phyloP scores from a whole-genome alignment of 805 yeast species.

The Yamadazyma insecticola region DNA sequence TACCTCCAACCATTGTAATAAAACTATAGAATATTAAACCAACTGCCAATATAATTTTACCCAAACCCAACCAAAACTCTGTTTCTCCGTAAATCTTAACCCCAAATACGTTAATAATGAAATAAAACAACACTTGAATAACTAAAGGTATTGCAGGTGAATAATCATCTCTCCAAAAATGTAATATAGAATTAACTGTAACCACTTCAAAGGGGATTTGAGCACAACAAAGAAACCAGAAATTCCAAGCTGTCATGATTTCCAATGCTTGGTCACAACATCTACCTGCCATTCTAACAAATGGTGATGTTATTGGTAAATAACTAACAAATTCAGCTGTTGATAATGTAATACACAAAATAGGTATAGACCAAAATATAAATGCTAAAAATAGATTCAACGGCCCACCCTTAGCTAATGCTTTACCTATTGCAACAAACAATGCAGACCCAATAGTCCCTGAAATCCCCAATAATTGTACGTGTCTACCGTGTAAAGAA shows the following conservation, averaged over 20 bases:
- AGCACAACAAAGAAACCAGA: constrained; percentile 70
- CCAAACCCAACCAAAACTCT: constrained; percentile 68
- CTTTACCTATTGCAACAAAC: constrained; percentile 68
- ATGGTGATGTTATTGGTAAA: constrained; percentile 73
- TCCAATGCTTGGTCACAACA: constrained; percentile 75
- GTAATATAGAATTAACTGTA: constrained; percentile 72
- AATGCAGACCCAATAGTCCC: constrained; percentile 82
- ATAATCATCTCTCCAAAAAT: constrained; percentile 76
- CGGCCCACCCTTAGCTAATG: constrained; percentile 65
- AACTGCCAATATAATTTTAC: constrained; percentile 68
- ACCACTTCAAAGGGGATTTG: constrained; percentile 82
- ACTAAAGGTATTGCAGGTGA: constrained; percentile 66
- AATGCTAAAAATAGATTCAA: constrained; percentile 63
- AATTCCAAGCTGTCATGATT: constrained; percentile 75
- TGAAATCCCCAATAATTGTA: constrained; percentile 73
- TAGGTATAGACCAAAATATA: constrained; percentile 64
- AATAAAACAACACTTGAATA: constrained; percentile 60
- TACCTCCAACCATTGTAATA: constrained; percentile 83
- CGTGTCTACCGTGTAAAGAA: constrained; percentile 61
- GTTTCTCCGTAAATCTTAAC: constrained; percentile 76
- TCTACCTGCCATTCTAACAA: constrained; percentile 67
- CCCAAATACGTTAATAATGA: constrained; percentile 64
- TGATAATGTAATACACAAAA: constrained; percentile 60
- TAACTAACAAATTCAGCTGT: constrained; percentile 80
- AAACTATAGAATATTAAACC: constrained; percentile 75